These are phyloP conservation scores for Clohesyomyces aquaticus DNA, from an alignment of 495 filamentous ascomycete genomes.

Conservation along the genomic window DNA sequence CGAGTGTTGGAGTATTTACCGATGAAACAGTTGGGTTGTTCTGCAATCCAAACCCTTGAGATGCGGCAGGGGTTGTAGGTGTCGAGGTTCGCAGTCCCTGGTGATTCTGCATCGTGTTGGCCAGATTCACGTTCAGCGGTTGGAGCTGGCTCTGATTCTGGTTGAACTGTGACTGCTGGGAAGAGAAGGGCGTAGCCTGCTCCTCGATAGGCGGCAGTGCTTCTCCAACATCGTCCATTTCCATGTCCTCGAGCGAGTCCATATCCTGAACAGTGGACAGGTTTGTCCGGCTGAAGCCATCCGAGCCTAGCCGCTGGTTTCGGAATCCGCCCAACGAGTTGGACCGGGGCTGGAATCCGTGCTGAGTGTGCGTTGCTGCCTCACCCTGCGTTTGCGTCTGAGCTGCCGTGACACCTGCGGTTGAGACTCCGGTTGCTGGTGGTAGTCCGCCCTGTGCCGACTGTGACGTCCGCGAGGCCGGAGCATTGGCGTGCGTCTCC, in stretches of 20 bases:
- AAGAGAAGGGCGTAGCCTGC: conserved; percentile 54
- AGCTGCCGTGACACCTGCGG: conserved; percentile 14
- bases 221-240: conserved; percentile 77
- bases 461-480: conserved; percentile 58
- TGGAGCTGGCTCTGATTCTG: conserved; percentile 64
- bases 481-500: conserved; percentile 79
- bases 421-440: conserved; percentile 52
- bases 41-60: conserved; percentile 67
- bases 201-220: conserved; percentile 57
- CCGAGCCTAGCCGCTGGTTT: conserved; percentile 42
- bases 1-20: conserved; percentile 88
- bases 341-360: conserved; percentile 32
- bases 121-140: conserved; percentile 73
- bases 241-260: conserved; percentile 93
- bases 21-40: conserved; percentile 98
- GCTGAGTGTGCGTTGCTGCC: conserved; percentile 35
- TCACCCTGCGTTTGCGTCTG: conserved; percentile 52
- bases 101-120: conserved; percentile 61
- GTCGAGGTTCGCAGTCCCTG: conserved; percentile 83
- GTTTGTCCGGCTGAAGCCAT: conserved; percentile 42
- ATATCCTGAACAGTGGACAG: conserved; percentile 64
- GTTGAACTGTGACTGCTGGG: conserved; percentile 68
- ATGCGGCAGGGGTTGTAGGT: conserved; percentile 80
- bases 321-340: conserved; percentile 16
- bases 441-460: conserved; percentile 53